phyloP scores from a whole-genome alignment of 148 eudicot genomes.

The Nepenthes mirabilis region DNA sequence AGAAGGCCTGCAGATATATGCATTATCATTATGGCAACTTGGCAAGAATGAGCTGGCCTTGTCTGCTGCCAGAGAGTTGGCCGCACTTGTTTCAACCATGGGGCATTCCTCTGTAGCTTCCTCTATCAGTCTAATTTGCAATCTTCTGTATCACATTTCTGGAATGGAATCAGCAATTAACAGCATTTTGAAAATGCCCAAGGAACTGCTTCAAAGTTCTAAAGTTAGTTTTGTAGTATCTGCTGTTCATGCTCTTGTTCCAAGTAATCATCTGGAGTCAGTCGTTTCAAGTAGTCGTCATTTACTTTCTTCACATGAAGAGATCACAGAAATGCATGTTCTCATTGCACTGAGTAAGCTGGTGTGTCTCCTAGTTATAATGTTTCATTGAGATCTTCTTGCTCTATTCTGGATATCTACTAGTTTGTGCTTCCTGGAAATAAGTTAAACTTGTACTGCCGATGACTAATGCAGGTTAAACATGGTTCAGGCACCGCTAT shows the following conservation, averaged over 20 bases:
- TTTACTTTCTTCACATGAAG: constrained; percentile 41
- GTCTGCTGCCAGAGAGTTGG: constrained; percentile 42
- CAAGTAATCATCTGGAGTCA: constrained; percentile 39
- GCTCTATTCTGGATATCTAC: background rate
- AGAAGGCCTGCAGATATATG: constrained; percentile 74
- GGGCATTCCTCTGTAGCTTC: constrained; percentile 38
- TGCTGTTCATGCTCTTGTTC: constrained; percentile 72
- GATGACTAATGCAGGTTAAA: constrained; percentile 40
- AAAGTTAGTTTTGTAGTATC: constrained; percentile 71
- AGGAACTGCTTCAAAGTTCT: constrained; percentile 48
- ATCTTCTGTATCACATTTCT: constrained; percentile 48
- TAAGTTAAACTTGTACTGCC: constrained; percentile 5
- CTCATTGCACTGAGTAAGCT: constrained; percentile 62
- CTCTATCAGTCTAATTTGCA: constrained; percentile 49
- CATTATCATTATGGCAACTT: constrained; percentile 59
- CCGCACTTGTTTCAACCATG: constrained; percentile 30
- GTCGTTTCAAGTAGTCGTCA: constrained; percentile 60
- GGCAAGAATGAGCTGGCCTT: constrained; percentile 63
- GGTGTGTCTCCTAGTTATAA: constrained; percentile 31
- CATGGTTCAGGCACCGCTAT: constrained; percentile 33
- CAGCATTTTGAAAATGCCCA: constrained; percentile 61
- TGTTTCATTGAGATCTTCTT: background rate
- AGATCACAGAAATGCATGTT: constrained; percentile 62
- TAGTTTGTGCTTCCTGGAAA: constrained; percentile 1
- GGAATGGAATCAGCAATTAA: constrained; percentile 48